Evolutionary conservation across 495 filamentous ascomycete genomes (phyloP).

Genomic region (Ramalina peruviana): DNA sequence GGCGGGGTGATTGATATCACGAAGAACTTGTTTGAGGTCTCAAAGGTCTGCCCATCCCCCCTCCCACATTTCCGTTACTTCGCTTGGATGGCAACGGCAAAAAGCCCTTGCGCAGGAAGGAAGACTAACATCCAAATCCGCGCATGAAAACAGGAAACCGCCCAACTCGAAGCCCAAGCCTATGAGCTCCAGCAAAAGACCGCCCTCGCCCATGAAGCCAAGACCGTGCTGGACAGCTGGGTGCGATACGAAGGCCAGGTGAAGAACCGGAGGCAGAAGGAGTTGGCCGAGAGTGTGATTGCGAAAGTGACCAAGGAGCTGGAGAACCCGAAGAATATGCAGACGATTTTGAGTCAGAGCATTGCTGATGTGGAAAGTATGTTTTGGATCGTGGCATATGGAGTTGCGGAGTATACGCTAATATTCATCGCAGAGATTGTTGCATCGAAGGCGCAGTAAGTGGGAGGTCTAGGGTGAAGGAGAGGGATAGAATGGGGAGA

Average conservation of each 20-base stretch:
- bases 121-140: background rate
- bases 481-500: no score
- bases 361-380: slow-evolving; percentile 91
- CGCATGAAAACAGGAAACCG: slow-evolving; percentile 62
- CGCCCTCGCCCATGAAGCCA: slow-evolving; percentile 78
- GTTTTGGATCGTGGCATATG: slow-evolving; percentile 21
- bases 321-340: slow-evolving; percentile 86
- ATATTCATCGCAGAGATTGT: background rate
- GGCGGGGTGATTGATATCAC: slow-evolving; percentile 87
- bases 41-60: slow-evolving; percentile 51
- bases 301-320: slow-evolving; percentile 96
- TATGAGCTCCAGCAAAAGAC: slow-evolving; percentile 96
- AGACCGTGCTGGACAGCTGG: slow-evolving; percentile 92
- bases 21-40: slow-evolving; percentile 92
- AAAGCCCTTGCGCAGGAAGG: no score
- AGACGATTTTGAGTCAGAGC: slow-evolving; percentile 92
- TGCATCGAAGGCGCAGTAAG: no score
- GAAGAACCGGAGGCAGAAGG: slow-evolving; percentile 93
- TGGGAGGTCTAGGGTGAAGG: no score
- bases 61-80: no score
- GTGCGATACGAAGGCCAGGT: slow-evolving; percentile 96
- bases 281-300: slow-evolving; percentile 85
- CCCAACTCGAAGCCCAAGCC: slow-evolving; percentile 82
- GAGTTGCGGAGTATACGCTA: slow-evolving; percentile 17
- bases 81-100: no score